Conservation (phyloP, 2,329 filamentous ascomycete genomes). For the Fusarium mexicanum region DNA sequence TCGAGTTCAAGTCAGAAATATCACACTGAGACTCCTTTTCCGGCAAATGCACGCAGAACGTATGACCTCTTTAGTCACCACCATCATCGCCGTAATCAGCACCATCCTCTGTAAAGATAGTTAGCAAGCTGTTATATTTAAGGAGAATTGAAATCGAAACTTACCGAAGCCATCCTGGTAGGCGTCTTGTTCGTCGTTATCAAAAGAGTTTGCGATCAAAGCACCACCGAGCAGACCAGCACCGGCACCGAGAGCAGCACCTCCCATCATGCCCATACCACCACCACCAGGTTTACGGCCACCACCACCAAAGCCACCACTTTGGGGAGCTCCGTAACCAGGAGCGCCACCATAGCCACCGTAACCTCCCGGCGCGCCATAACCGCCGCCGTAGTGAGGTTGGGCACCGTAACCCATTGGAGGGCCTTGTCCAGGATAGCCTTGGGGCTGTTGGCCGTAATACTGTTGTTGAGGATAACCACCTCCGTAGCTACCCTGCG, state of each 20-base stretch:
- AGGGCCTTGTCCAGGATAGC: slow-evolving; percentile 40
- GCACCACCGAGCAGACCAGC: slow-evolving; percentile 84
- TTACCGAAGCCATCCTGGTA: slow-evolving; percentile 59
- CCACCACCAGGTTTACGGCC: slow-evolving; percentile 54
- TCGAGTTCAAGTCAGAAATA: neutral
- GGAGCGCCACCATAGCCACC: slow-evolving; percentile 48
- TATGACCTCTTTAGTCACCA: slow-evolving; percentile 22
- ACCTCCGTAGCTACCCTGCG: slow-evolving; percentile 31
- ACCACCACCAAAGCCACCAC: slow-evolving; percentile 41
- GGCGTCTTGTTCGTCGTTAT: slow-evolving; percentile 68
- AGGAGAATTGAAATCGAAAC: slow-evolving; percentile 23
- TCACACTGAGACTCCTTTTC: neutral
- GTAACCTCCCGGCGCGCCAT: slow-evolving; percentile 25
- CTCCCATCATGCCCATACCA: slow-evolving; percentile 74
- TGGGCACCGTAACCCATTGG: slow-evolving; percentile 43
- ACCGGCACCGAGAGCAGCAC: slow-evolving; percentile 80
- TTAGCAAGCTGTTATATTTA: slow-evolving; percentile 21
- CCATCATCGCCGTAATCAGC: slow-evolving; percentile 44
- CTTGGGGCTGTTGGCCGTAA: slow-evolving; percentile 38
- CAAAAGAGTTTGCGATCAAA: slow-evolving; percentile 73
- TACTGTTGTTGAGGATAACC: slow-evolving; percentile 46
- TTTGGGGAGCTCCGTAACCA: slow-evolving; percentile 39
- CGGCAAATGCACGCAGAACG: neutral
- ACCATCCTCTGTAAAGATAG: slow-evolving; percentile 44
- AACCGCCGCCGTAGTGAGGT: slow-evolving; percentile 39